Base-by-base conservation (phyloP, 2,329 filamentous ascomycete genomes). In the Emmonsiellopsis sp. region DNA sequence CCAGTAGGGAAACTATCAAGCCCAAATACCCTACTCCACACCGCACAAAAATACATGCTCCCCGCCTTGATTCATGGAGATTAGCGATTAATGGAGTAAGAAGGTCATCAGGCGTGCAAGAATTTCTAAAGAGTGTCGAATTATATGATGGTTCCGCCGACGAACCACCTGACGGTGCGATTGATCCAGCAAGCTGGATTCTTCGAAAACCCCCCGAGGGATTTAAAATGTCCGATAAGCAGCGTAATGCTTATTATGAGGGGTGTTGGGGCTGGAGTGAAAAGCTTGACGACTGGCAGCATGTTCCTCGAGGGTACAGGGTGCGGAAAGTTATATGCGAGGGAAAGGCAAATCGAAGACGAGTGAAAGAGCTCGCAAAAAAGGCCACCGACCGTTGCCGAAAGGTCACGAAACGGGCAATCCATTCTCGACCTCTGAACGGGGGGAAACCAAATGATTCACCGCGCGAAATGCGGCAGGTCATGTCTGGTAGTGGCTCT, bases 101-200 rank as follows among this genome's bases (percentile, higher is more conserved):
- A 51, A 62, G 55, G 50, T 55, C 59, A 5, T 63, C 61, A n/a
- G 69, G 68, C 0, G 43, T 67, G 11, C 60, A 55, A 35, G 61
- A 65, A 37, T 53, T 64, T 9, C 51, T 70, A 31, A 67, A 62
- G n/a, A 55, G 57, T 1, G 55, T 67, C 16, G 62, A 68, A 9
- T 48, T 70, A 20, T 69, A 65, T 34, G 66, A 70, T 31, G 63
- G 63, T 16, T 72, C 71, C 5, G 63, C 57, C 2, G 71, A 72
- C 34, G 67, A 72, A 48, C 62, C 67, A 0, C 67, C 67, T 1
- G 70, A 72, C 55, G 66, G 66, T 7, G 60, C 64, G 34, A 63
- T 73, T n/a, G 70, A 73, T 16, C 65, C 71, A 9, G 67, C 65
- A 5, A 65, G 65, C 49, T 73, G 71, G 71, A 65, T 71, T 32